phyloP scores from a whole-genome alignment of 1,139 yeast genomes.

The Casaregolazyma suthepensis region DNA sequence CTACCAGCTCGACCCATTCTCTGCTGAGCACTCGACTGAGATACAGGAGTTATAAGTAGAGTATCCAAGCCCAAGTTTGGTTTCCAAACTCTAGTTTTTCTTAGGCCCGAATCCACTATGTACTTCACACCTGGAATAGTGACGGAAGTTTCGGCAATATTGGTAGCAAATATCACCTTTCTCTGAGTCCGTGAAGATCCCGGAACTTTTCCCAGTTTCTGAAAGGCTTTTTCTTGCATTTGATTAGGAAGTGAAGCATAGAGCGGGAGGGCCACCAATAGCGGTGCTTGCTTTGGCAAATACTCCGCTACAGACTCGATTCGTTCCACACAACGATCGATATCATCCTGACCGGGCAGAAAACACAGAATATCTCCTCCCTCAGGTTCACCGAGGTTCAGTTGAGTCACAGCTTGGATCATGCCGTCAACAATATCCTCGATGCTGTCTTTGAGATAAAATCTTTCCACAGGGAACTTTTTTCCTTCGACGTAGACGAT shows the following conservation, averaged over 20 bases:
- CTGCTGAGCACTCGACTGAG: conserved; percentile 92
- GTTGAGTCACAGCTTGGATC: conserved; percentile 67
- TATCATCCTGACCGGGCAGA: conserved; percentile 95
- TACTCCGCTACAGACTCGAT: conserved; percentile 57
- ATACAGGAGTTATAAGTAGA: conserved; percentile 81
- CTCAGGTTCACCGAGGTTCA: conserved; percentile 67
- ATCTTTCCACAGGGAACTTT: conserved; percentile 73
- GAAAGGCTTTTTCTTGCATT: conserved; percentile 74
- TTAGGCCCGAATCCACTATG: conserved; percentile 85
- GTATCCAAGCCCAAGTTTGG: conserved; percentile 89
- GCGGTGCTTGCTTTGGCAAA: conserved; percentile 70
- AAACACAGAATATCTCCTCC: conserved; percentile 85
- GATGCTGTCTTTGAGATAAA: conserved; percentile 51
- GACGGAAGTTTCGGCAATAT: conserved; percentile 94
- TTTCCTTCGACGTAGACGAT: conserved; percentile 84
- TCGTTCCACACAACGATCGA: conserved; percentile 72
- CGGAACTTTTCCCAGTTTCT: conserved; percentile 41
- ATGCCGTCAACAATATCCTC: conserved; percentile 83
- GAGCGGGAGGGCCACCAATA: conserved; percentile 70
- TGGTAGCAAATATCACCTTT: conserved; percentile 84
- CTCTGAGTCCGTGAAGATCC: conserved; percentile 41
- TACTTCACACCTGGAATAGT: conserved; percentile 94
- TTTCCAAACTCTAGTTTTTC: conserved; percentile 92
- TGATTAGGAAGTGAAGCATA: conserved; percentile 90
- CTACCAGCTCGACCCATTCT: conserved; percentile 99